phyloP scores from a whole-genome alignment of 2,329 filamentous ascomycete species.

The Neobulgaria alba region DNA sequence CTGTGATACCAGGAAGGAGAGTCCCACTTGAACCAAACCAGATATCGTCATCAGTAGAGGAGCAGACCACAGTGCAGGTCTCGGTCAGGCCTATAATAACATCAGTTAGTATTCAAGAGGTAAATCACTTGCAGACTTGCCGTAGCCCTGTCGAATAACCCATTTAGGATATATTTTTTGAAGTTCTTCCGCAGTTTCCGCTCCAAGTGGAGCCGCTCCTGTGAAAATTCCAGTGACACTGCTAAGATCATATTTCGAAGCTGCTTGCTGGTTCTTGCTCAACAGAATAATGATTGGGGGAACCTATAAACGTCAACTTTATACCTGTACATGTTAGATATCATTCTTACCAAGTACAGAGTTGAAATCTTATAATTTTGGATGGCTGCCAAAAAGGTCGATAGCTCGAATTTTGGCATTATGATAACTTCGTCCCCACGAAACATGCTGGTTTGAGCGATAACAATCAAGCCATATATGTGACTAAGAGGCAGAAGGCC shows the following conservation, averaged over 20 bases:
- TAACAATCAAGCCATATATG: slow-evolving; percentile 69
- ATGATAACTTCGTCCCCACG: slow-evolving; percentile 67
- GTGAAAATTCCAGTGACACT: slow-evolving; percentile 59
- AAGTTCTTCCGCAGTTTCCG: slow-evolving; percentile 61
- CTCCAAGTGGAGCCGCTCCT: slow-evolving; percentile 69
- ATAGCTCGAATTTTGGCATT: slow-evolving; percentile 67
- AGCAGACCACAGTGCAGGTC: slow-evolving; percentile 60
- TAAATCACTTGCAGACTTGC: slow-evolving; percentile 29
- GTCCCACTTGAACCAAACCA: slow-evolving; percentile 65
- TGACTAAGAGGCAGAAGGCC: slow-evolving; percentile 84
- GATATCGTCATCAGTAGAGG: slow-evolving; percentile 53
- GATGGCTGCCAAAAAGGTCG: slow-evolving; percentile 53
- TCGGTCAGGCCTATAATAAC: slow-evolving; percentile 58
- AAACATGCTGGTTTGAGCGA: slow-evolving; percentile 56
- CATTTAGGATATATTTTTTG: slow-evolving; percentile 53
- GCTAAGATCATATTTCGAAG: slow-evolving; percentile 62
- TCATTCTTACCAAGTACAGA: slow-evolving; percentile 61
- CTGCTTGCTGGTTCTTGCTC: slow-evolving; percentile 52
- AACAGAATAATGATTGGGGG: slow-evolving; percentile 76
- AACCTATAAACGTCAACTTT: no score
- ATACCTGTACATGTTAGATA: no score
- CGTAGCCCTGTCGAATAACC: slow-evolving; percentile 63
- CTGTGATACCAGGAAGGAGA: slow-evolving; percentile 55
- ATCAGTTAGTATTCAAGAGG: background rate
- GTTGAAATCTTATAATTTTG: slow-evolving; percentile 59